Evolutionary conservation across 805 yeast genomes (phyloP), one percentile per base, ranked within the genome.

Genomic region (Huiozyma sinensis): DNA sequence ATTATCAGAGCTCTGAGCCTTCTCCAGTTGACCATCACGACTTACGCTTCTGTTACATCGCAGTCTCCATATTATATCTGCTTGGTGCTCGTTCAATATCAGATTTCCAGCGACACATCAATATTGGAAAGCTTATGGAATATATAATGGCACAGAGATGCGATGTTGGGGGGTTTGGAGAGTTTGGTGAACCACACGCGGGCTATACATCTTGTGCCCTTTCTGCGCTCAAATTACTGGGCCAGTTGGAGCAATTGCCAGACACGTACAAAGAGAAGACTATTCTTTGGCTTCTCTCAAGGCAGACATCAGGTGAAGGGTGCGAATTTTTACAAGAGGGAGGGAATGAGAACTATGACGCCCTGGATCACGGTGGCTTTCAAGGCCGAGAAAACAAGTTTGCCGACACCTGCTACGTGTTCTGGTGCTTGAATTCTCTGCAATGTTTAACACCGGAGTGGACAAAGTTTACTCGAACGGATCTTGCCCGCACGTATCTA

Each of bases 121-220:
- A 82, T 50, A 49, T 66, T 0, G 65, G 53, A 0, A 48, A 46
- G 4, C 55, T 83, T 30, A 56, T 57, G 3, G 44, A 47, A 0
- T 78, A 69, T 55, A 60, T 81, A 1, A 24, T 45, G 13, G 42
- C 57, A 0, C 54, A 64, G 7, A 57, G 67, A 34, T 64, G 69
- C 31, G 71, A 62, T 51, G 78, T 74, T 53, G 97, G 97, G 1
- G 97, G 95, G 0, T 62, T 85, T 39, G 83, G 89, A 5, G 60
- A 65, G 4, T 55, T 57, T 34, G 63, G 68, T 10, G 98, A 90
- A 60, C 69, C 88, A 2, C 97, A 90, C 63, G 79, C 87, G 6
- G 98, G 97, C 0, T 70, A 83, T 47, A 83, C 95, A 0, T 90
- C 77, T 55, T 89, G 97, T 64, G 95, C 84, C 0, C 53, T 89